These are phyloP conservation scores for Verticillium nubilum DNA, from an alignment of 2,329 filamentous ascomycete genomes.

Conservation along the genomic window DNA sequence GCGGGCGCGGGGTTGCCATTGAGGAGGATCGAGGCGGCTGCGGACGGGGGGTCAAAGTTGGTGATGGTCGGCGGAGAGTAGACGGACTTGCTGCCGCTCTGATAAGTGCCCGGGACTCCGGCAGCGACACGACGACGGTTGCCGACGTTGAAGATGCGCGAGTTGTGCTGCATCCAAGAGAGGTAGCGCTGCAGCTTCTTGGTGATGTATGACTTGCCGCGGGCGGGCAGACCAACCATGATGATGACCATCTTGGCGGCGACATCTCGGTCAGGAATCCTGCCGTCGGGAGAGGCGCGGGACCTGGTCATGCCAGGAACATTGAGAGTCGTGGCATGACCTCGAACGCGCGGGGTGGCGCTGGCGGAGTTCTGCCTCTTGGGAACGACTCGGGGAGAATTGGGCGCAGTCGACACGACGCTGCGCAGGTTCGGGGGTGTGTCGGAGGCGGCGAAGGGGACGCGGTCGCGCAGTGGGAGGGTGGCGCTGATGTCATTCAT, in stretches of 20 bases:
- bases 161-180: slow-evolving; percentile 96
- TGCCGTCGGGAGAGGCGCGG: slow-evolving; percentile 89
- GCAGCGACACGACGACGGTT: slow-evolving; percentile 80
- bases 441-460: slow-evolving; percentile 23
- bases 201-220: slow-evolving; percentile 97
- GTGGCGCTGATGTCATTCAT: slow-evolving; percentile 34
- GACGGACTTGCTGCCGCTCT: slow-evolving; percentile 25
- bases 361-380: slow-evolving; percentile 68
- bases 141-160: slow-evolving; percentile 94
- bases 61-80: slow-evolving; percentile 27
- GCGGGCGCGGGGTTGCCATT: slow-evolving; percentile 45
- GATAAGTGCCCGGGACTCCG: slow-evolving; percentile 39
- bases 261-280: slow-evolving; percentile 89
- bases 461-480: slow-evolving; percentile 20
- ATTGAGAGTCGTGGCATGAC: slow-evolving; percentile 89
- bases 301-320: slow-evolving; percentile 96
- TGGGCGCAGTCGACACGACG: slow-evolving; percentile 52
- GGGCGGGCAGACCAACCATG: slow-evolving; percentile 93
- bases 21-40: slow-evolving; percentile 53
- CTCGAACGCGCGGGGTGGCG: slow-evolving; percentile 70
- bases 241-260: slow-evolving; percentile 95
- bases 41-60: slow-evolving; percentile 38
- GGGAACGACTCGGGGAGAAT: slow-evolving; percentile 55
- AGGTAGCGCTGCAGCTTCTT: slow-evolving; percentile 96
- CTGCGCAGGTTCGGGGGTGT: slow-evolving; percentile 53